Conservation (phyloP, 163 green algal genomes). For the Scenedesmus sp. region DNA sequence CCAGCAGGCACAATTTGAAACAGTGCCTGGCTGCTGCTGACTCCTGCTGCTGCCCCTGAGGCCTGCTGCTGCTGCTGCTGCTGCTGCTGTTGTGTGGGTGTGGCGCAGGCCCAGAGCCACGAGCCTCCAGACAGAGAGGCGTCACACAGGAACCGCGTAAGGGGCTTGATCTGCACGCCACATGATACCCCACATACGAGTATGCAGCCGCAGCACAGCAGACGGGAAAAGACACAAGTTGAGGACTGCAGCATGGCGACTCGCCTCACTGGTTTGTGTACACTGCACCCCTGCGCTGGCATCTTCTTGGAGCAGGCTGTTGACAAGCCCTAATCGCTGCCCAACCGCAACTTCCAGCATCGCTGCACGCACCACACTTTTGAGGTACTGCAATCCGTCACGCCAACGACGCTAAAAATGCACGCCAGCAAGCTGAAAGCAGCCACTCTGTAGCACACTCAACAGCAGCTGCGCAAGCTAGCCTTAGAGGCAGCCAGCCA, state of each 20-base stretch:
- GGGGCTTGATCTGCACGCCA: constrained; percentile 59
- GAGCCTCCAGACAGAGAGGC: constrained; percentile 69
- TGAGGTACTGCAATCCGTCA: too few relatives aligned
- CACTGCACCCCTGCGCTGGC: too few relatives aligned
- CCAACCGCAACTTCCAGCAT: too few relatives aligned
- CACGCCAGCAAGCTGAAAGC: too few relatives aligned
- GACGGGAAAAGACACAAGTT: neutral
- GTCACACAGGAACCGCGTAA: constrained; percentile 85
- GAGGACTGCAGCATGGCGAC: neutral
- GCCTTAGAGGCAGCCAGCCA: too few relatives aligned
- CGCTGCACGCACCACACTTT: too few relatives aligned
- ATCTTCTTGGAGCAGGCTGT: too few relatives aligned
- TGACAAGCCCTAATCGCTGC: too few relatives aligned
- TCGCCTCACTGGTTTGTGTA: too few relatives aligned
- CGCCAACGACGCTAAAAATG: too few relatives aligned
- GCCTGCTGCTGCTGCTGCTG: neutral
- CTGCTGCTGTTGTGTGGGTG: neutral
- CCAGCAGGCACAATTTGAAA: neutral
- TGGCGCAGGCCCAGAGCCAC: constrained; percentile 67
- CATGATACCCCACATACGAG: neutral
- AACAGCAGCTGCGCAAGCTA: too few relatives aligned
- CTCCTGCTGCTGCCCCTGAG: neutral
- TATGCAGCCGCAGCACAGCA: neutral
- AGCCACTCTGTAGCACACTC: too few relatives aligned
- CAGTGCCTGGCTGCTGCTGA: neutral